Base-by-base conservation (phyloP, 441 rosid genomes). In the Kokia cookei region DNA sequence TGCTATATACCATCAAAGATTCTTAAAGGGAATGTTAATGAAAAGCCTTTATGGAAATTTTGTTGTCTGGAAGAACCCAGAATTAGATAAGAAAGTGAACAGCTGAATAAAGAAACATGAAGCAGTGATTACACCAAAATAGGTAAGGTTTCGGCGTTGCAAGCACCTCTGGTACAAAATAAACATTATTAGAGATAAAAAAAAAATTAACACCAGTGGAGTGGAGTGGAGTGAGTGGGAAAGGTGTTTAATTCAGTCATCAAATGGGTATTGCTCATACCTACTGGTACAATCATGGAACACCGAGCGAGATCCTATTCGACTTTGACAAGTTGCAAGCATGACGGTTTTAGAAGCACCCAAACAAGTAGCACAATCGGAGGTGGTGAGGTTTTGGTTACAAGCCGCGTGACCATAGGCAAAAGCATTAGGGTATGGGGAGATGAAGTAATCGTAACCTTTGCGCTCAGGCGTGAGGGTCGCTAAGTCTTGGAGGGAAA, bases 201-300 rank as follows among this genome's bases (percentile, higher is more conserved):
- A 12, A 35, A 7, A 27, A 24, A 62, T 14, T 27, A 19, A 19
- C 22, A 19, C 61, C 53, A 14, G 17, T 48, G 53, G 53, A 53
- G 26, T 17, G 53, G 53, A 53, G 26, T 17, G 22, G 22, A 19
- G 22, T 19, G 22, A 0, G 22, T 19, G 1, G 47, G 45, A 73
- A 27, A 57, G 24, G 10, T 45, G 32, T 48, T 48, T 17, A 57
- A 57, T 3, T 71, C 62, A 85, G 64, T 80, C 83, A 54, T 10
- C 62, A 10, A 89, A 84, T 7, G 91, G 87, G 51, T 85, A 86
- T 75, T 87, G 88, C 88, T 87, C 93, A 42, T 87, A 89, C 89
- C 93, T 82, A 71, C 87, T 82, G 2, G 78, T 65, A 69, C 90
- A 89, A 78, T 86, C 93, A 57, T 48, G 58, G 10, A 87, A 89